phyloP scores from a whole-genome alignment of 2,329 filamentous ascomycete genomes.

The Ilyonectria sp. region DNA sequence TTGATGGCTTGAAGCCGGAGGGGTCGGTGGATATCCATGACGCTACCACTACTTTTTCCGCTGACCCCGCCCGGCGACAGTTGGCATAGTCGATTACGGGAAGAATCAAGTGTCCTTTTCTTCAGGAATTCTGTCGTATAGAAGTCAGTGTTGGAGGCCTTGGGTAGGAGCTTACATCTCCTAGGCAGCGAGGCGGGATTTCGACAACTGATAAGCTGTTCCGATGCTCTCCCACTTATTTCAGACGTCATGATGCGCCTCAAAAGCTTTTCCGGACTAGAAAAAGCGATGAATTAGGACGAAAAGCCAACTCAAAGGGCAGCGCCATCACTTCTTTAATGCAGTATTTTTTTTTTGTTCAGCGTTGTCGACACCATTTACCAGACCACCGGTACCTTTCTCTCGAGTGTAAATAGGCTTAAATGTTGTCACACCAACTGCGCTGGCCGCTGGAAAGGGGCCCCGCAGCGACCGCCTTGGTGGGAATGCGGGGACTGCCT shows the following conservation, averaged over 20 bases:
- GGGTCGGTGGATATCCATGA: constrained; percentile 8
- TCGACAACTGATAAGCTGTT: background rate
- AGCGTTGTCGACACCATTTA: background rate
- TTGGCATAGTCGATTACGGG: background rate
- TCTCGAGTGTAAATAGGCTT: background rate
- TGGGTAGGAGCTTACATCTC: background rate
- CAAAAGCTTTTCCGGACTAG: background rate
- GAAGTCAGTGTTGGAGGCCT: too few species aligned
- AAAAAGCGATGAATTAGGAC: background rate
- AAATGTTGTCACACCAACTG: background rate
- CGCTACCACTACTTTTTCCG: background rate
- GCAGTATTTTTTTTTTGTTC: background rate
- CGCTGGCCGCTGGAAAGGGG: background rate
- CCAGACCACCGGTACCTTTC: background rate
- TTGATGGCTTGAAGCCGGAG: background rate
- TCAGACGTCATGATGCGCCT: background rate
- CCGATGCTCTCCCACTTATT: background rate
- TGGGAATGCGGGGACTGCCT: too few species aligned
- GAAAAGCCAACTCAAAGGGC: background rate
- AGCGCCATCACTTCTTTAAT: background rate
- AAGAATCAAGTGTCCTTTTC: background rate
- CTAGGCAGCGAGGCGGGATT: background rate
- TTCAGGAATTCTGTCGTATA: background rate
- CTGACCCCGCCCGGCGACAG: background rate
- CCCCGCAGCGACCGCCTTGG: constrained; percentile 5